phyloP scores from a whole-genome alignment of 176 grass and related monocot species.

The Luzula sylvatica region DNA sequence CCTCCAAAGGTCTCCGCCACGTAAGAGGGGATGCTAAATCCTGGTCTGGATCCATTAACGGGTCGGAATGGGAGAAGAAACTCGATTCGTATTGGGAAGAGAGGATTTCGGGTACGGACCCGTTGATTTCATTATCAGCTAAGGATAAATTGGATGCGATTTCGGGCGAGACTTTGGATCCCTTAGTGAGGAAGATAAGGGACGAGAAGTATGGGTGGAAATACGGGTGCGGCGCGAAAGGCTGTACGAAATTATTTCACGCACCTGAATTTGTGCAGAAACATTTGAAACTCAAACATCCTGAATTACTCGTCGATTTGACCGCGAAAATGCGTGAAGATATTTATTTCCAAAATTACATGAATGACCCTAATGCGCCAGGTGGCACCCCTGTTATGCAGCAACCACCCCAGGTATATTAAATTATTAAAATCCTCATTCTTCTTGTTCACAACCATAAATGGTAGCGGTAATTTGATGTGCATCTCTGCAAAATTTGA shows the following conservation, averaged over 20 bases:
- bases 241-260: slow-evolving; percentile 98
- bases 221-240: slow-evolving; percentile 96
- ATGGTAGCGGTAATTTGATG: neutral
- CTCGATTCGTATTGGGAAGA: slow-evolving; percentile 73
- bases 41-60: slow-evolving; percentile 36
- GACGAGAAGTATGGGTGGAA: slow-evolving; percentile 99
- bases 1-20: slow-evolving; percentile 63
- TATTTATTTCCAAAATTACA: slow-evolving; percentile 93
- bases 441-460: neutral
- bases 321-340: slow-evolving; percentile 94
- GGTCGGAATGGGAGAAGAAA: slow-evolving; percentile 88
- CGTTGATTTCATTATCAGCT: slow-evolving; percentile 55
- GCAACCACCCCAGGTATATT: slow-evolving; percentile 70
- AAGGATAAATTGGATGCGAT: slow-evolving; percentile 96
- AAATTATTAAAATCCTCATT: slow-evolving; percentile 7
- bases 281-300: slow-evolving; percentile 95
- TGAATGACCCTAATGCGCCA: slow-evolving; percentile 91
- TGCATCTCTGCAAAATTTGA: no score
- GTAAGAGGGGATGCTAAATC: slow-evolving; percentile 71
- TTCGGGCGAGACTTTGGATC: slow-evolving; percentile 73
- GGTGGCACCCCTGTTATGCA: slow-evolving; percentile 99
- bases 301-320: slow-evolving; percentile 76
- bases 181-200: slow-evolving; percentile 85
- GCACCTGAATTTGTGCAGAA: slow-evolving; percentile 98
- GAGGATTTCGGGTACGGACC: slow-evolving; percentile 77